A percentile compares a stretch with the other conserved stretches of the same genome.
phyloP scores from a whole-genome alignment of 768 basidiomycete genomes.

The Lactarius sp. region DNA sequence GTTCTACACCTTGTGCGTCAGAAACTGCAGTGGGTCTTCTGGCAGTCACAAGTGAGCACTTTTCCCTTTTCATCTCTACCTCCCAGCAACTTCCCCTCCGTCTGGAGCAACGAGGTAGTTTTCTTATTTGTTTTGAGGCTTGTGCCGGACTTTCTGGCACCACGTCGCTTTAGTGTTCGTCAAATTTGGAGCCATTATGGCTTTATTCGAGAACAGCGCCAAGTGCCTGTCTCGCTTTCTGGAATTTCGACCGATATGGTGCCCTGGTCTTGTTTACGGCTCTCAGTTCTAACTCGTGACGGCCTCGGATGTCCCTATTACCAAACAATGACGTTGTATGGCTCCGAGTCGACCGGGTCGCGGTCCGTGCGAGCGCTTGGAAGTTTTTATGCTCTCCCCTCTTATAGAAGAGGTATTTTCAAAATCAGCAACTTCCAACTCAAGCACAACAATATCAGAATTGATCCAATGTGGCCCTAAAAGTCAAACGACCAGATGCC shows the following conservation, averaged over 20 bases:
- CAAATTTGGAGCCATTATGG: background rate
- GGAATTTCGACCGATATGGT: background rate
- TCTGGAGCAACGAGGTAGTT: no score
- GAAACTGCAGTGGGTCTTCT: no score
- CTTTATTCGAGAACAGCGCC: background rate
- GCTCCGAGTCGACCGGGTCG: constrained; percentile 1
- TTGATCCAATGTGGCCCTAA: constrained; percentile 3
- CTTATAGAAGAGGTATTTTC: constrained; percentile 7
- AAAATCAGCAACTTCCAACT: background rate
- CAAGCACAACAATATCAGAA: background rate
- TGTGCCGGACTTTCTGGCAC: background rate
- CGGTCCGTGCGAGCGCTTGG: background rate
- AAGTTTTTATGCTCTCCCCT: background rate
- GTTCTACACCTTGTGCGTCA: no score
- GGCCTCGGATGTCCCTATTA: background rate
- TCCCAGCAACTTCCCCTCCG: background rate
- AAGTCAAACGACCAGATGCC: background rate
- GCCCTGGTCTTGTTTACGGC: background rate
- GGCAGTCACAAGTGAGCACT: no score
- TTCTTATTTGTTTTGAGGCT: background rate
- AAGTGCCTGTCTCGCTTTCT: background rate
- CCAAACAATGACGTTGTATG: constrained; percentile 19
- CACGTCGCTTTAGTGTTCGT: background rate
- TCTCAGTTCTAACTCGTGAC: background rate
- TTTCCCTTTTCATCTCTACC: no score